Conservation (phyloP, 2,329 filamentous ascomycete species). For the Sordariomycetes sp. region DNA sequence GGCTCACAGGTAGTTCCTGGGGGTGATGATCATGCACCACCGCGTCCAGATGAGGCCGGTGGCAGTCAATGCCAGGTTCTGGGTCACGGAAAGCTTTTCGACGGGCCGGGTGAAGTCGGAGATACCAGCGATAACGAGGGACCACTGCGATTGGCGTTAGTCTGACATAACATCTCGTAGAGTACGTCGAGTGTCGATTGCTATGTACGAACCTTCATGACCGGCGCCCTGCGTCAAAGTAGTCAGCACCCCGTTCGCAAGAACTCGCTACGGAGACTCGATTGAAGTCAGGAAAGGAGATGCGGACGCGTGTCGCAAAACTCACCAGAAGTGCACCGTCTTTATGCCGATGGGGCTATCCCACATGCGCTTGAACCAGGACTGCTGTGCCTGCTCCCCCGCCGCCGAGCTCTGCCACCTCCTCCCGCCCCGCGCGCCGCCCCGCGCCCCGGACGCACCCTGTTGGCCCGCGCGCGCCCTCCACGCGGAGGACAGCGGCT, state of each 20-base stretch:
- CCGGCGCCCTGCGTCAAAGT: constrained; percentile 58
- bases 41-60: constrained; percentile 96
- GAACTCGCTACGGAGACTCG: no score
- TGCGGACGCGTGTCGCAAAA: constrained; percentile 1
- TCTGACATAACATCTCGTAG: not conserved
- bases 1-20: constrained; percentile 74
- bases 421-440: constrained; percentile 26
- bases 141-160: constrained; percentile 47
- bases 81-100: constrained; percentile 82
- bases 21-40: constrained; percentile 96
- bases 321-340: constrained; percentile 97
- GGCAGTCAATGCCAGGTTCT: constrained; percentile 79
- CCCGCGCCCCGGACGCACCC: constrained; percentile 39
- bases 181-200: not conserved
- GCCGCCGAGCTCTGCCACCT: constrained; percentile 60
- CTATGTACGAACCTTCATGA: constrained; percentile 55
- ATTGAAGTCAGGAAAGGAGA: no score
- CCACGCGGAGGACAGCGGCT: constrained; percentile 32
- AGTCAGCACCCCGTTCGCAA: not conserved
- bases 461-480: constrained; percentile 33
- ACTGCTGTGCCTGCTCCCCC: constrained; percentile 25
- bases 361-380: constrained; percentile 69
- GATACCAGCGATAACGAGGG: constrained; percentile 80
- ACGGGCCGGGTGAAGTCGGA: constrained; percentile 85
- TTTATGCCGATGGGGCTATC: constrained; percentile 69